Base-by-base conservation (phyloP, 192 early-diverging fungal species). In the Radiomyces spectabilis region DNA sequence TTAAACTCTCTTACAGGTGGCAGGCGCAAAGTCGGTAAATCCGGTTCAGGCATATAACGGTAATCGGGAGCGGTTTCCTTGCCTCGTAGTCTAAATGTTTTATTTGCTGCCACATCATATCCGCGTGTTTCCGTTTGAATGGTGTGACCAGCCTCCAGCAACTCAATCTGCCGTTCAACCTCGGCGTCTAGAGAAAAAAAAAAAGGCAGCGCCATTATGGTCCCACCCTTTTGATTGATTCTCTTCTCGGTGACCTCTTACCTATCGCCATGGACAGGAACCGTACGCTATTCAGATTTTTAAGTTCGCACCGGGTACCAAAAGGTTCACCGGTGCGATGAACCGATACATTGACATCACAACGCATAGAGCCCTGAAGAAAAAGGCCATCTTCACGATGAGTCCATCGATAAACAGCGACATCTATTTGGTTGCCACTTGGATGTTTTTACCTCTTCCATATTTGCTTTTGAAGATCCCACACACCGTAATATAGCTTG, bases 281-380 rank as follows among this genome's bases (percentile, higher is more conserved):
- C 43, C 80, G 80, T 9, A 92, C 63, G 40, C 85, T 88, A 56
- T 88, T 89, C 19, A 92, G 55, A 56, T 92, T 92, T 47, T 92
- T 92, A 22, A 92, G 59, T 53, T 92, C 89, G 55, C 85, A 87
- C 4, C 86, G 71, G 6, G 74, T 74, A 7, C 85, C 84, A 43
- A 78, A 84, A 0, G 76, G 61, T 32, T 70, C 65, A 13, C 68
- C 69, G 5, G 56, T 51, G 34, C 72, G 56, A 41, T 78, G 81
- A 5, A 94, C 90, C 1, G 92, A 94, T 6, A 97, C 87, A 53
- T 97, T 97, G 42, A 95, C 86, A 71, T 97, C 94, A 45, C 88
- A 92, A 24, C 94, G 76, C 70, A 91, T 77, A 5, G 89, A 88
- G 1, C 94, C 92, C 71, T 86, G 39, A 24, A 6, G 38, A n/a